Conservation (phyloP, 257 asterid species). For the Solanum clarkiae region DNA sequence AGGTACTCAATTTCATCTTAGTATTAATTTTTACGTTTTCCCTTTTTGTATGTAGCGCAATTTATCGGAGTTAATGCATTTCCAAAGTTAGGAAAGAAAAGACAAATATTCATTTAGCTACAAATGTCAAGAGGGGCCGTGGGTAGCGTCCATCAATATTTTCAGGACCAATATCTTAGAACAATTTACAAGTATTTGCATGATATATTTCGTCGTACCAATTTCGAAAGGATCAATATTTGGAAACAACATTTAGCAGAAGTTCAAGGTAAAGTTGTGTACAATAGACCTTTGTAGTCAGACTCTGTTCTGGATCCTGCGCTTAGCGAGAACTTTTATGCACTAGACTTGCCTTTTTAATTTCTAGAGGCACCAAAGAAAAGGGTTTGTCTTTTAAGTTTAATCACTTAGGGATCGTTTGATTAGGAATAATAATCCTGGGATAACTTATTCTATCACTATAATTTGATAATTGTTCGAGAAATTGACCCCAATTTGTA, state of each 20-base stretch:
- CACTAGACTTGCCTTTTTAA: no score
- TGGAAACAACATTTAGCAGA: no score
- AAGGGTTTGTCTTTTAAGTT: neutral
- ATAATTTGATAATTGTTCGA: neutral
- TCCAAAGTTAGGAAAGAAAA: neutral
- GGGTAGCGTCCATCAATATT: neutral
- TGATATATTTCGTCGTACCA: neutral
- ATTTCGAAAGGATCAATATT: neutral
- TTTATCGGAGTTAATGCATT: neutral
- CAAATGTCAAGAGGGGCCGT: neutral
- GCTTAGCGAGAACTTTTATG: rapidly evolving
- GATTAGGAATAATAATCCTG: no score
- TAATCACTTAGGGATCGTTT: neutral
- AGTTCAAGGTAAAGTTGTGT: no score
- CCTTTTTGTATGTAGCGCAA: neutral
- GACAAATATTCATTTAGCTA: neutral
- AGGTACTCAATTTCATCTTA: neutral
- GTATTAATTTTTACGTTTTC: neutral
- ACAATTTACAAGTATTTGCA: neutral
- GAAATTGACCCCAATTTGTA: neutral
- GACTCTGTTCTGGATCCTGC: no score
- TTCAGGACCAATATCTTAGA: neutral
- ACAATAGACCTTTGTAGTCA: no score
- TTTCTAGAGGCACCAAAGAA: neutral
- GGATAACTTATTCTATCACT: no score